Base-by-base conservation (phyloP, 2,329 filamentous ascomycete species). In the Aspergillus candidus region DNA sequence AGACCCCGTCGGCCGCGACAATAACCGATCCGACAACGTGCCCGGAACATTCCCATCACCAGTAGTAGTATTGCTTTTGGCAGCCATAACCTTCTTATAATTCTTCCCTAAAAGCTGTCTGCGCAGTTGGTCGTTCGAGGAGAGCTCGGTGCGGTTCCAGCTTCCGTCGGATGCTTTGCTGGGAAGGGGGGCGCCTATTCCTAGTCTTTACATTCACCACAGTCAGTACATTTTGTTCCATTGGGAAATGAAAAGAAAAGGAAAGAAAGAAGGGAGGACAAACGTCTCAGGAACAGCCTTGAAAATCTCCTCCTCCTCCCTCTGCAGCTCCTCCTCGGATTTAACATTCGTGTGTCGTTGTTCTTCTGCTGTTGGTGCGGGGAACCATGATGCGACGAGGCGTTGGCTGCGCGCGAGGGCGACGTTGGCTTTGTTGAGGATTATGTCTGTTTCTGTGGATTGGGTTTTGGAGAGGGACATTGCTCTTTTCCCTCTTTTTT, bases 301-400 rank as follows among this genome's bases (percentile, higher is more conserved):
- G 52, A 77, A 78, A 32, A 78, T 68, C 48, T 76, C 74, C 53
- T 76, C 68, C 48, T 81, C 77, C 38, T 79, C 74, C 34, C 68
- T 62, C 44, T 73, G 68, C 13, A 71, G 56, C 48, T 76, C 69
- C 44, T 71, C 64, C 31, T 70, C 61, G 14, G 70, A 61, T 51
- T 70, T 72, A 41, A 58, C 53, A 47, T 64, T 57, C 41, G 60
- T 27, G 22, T 22, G 5, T 5, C 2, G 52, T 38, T 59, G 51
- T 38, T 71, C 67, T 15, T 67, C 60, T n/a, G 60, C 44, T 5
- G 69, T 59, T 44, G 65, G 67, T n/a, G 73, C 61, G 11, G 75
- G 75, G 27, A 82, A 71, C 74, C 76, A 77, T 51, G 78, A 79
- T 40, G 74, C 69, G 47, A 82, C 66, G 13, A 79, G 63, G 30